A percentile compares a stretch with the other conserved stretches of the same genome.
Evolutionary conservation across 371 early-diverging fungal species (phyloP).

Genomic region (Rhizopus delemar): DNA sequence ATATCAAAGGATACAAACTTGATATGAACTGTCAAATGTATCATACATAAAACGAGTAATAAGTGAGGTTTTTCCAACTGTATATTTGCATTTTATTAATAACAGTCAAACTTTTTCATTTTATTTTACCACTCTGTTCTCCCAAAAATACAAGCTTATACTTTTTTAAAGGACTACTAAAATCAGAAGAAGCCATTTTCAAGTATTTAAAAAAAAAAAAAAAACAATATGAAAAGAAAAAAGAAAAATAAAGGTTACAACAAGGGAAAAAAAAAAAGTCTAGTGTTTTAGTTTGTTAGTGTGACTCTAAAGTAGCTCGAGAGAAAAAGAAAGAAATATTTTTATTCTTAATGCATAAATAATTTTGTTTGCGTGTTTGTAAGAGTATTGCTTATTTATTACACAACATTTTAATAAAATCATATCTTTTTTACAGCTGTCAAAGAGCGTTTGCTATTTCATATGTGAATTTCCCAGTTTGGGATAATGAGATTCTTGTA

Average conservation of each 20-base stretch:
- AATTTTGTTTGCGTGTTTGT: too few relatives aligned
- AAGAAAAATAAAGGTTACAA: too few relatives aligned
- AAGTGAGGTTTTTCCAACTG: constrained; percentile 98
- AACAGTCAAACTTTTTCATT: neutral
- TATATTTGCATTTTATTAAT: neutral
- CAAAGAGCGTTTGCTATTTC: too few relatives aligned
- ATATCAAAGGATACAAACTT: constrained; percentile 48
- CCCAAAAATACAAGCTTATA: constrained; percentile 95
- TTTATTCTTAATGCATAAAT: too few relatives aligned
- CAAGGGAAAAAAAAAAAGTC: neutral
- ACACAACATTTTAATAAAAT: too few relatives aligned
- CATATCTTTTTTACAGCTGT: too few relatives aligned
- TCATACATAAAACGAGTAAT: constrained; percentile 98
- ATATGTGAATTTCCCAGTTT: too few relatives aligned
- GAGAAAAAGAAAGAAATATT: too few relatives aligned
- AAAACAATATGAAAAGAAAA: too few relatives aligned
- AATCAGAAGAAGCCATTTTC: constrained; percentile 38
- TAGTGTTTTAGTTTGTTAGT: neutral
- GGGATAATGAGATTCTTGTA: too few relatives aligned
- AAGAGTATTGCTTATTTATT: too few relatives aligned
- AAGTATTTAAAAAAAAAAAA: constrained; percentile 10
- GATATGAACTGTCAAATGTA: constrained; percentile 94
- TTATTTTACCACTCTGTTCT: constrained; percentile 86
- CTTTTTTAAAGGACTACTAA: constrained; percentile 75
- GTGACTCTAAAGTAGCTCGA: too few relatives aligned